Evolutionary conservation across 2,329 filamentous ascomycete genomes (phyloP), one percentile per base, ranked within the genome.

Genomic region (Penicillium janthinellum): DNA sequence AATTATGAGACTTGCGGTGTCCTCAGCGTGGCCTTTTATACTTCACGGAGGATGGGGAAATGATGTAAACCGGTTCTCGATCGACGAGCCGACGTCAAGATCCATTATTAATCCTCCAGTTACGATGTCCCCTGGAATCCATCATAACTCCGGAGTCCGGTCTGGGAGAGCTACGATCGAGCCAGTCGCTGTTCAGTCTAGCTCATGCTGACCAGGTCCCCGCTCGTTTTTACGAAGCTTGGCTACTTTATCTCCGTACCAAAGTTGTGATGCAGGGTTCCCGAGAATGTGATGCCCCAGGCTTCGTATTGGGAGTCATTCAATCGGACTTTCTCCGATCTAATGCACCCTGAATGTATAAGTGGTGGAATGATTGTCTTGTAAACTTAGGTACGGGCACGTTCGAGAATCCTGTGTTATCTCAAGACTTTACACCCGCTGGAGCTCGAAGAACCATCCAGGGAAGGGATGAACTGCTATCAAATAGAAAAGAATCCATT

Each of bases 91-190:
- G n/a, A 28, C 15, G 22, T 1, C 11, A 17, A 38, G 11, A 20
- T 6, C 20, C 41, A 60, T 60, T 60, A 60, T 54, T 57, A 60
- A 60, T 44, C 42, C 20, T 54, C 28, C 28, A 31, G 28, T 31
- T 20, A 52, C 31, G 38, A 42, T 58, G 53, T n/a, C 11, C 15
- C 37, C 48, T 20, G 20, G 20, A 20, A 53, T 42, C 7, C 35
- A 37, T 12, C 28, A 22, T 60, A 60, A 48, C 34, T 57, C 42
- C 58, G 53, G 54, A 52, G 31, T 50, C 38, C 52, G 42, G 45
- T 31, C 20, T 15, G 34, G 5, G 22, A 45, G 31, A 51, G 34
- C 6, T 5, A 37, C 48, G n/a, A 37, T 51, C 22, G 31, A 39
- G 34, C 49, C 49, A 51, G 35, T 51, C 49, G 22, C 37, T 11